Conservation (phyloP, 192 early-diverging fungal species). For the Mortierella hygrophila region DNA sequence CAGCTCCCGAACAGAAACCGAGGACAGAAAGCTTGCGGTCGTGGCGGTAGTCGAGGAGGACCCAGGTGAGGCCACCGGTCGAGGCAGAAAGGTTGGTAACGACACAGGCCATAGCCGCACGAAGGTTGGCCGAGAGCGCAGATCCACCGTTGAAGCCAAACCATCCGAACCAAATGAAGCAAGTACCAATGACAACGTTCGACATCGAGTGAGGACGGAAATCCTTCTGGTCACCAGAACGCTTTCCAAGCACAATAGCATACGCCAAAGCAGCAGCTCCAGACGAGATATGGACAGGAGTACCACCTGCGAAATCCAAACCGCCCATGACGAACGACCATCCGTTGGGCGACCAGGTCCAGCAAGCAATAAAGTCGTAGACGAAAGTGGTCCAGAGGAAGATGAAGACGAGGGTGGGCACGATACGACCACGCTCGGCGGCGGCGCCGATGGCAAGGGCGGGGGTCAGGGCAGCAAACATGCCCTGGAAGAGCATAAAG, state of each 20-base stretch:
- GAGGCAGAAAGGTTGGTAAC: conserved; percentile 91
- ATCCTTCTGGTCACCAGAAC: conserved; percentile 77
- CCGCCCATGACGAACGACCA: conserved; percentile 87
- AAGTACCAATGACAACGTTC: conserved; percentile 91
- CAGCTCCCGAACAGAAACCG: conserved; percentile 94
- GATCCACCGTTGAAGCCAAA: conserved; percentile 97
- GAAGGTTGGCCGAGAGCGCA: conserved; percentile 80
- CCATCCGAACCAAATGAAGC: conserved; percentile 96
- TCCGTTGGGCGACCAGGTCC: conserved; percentile 91
- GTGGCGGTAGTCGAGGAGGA: conserved; percentile 81
- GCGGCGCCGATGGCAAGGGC: conserved; percentile 92
- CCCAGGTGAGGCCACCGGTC: conserved; percentile 87
- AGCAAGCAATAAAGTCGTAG: conserved; percentile 95
- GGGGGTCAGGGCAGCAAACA: conserved; percentile 93
- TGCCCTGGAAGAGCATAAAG: conserved; percentile 90
- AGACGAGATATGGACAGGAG: conserved; percentile 94
- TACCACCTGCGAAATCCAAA: conserved; percentile 96
- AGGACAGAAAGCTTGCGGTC: conserved; percentile 89
- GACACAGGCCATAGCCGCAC: conserved; percentile 88
- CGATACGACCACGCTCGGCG: conserved; percentile 88
- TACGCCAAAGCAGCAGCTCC: conserved; percentile 93
- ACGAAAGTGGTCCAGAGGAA: conserved; percentile 95
- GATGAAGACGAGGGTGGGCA: conserved; percentile 91
- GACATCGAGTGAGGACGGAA: conserved; percentile 92
- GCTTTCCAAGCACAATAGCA: conserved; percentile 86